These are phyloP conservation scores for Gossypium stocksii DNA, from an alignment of 345 rosid genomes.

Conservation along the genomic window DNA sequence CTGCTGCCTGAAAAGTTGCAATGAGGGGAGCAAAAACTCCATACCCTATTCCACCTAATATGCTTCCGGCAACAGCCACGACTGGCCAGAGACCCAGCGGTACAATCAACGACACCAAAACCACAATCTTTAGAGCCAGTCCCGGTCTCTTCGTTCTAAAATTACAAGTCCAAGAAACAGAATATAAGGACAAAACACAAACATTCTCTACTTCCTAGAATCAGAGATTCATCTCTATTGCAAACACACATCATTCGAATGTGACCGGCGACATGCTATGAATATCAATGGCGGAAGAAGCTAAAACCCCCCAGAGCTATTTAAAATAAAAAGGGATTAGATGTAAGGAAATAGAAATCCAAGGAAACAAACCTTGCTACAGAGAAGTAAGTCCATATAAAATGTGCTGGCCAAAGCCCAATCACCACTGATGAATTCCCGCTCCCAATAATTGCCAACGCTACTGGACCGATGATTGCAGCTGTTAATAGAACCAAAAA, in stretches of 20 bases:
- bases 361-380: constrained; percentile 47
- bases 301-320: background rate
- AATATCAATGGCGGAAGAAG: background rate
- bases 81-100: constrained; percentile 73
- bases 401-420: constrained; percentile 86
- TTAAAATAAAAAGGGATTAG: too few relatives aligned
- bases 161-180: background rate
- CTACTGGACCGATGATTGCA: constrained; percentile 49
- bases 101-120: constrained; percentile 48
- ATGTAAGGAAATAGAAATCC: background rate
- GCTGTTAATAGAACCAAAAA: constrained; percentile 31
- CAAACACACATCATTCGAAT: background rate
- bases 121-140: constrained; percentile 57
- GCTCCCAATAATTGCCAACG: constrained; percentile 36
- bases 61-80: constrained; percentile 56
- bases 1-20: constrained; percentile 76
- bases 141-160: constrained; percentile 70
- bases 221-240: background rate
- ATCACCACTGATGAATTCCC: constrained; percentile 59
- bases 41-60: constrained; percentile 71
- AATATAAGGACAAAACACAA: background rate
- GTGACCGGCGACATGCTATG: background rate
- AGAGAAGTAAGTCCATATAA: constrained; percentile 69
- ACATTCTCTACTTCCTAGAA: background rate
- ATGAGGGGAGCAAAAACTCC: constrained; percentile 67